Base-by-base conservation (phyloP, 306 rosid genomes). In the Citrullus colocynthis region DNA sequence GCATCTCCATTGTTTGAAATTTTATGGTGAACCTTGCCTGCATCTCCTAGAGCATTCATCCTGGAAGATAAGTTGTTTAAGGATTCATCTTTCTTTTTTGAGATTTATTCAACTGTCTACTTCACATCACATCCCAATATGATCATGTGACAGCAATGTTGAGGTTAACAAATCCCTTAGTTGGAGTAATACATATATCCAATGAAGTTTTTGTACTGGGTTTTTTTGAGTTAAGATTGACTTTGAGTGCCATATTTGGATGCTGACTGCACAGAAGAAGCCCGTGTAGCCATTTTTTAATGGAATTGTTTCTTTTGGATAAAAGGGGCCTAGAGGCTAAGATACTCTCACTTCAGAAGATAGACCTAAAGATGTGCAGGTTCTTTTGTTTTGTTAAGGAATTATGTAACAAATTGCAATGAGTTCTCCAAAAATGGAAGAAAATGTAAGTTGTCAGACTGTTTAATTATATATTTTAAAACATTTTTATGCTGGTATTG, bases 381-480 rank as follows among this genome's bases (percentile, higher is more conserved):
- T 81, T 84, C 78, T 78, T 85, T 84, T 87, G 85, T 73, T 82
- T 85, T 85, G 83, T 82, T 57, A 71, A 83, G 77, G 85, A 77
- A 83, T 58, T 78, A 44, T 83, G 90, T 87, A 85, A 84, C 81
- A 78, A 75, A 74, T 86, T 83, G 83, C 82, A 80, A 82, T 81
- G 81, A 80, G 74, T 82, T 83, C 75, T 78, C 81, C 88, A 82
- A 82, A 70, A 39, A 80, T 75, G 80, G 81, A 18, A 73, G 39
- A 80, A 78, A 87, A 82, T 80, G 96, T 91, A 91, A 91, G 96
- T 88, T 79, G 70, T 79, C 80, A 76, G 78, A 72, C 56, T 77
- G 65, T 79, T 80, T 56, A 66, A 21, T 83, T 67, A 45, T 66
- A 69, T 51, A 81, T 44, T 61, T 78, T 14, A 63, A 55, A 73